phyloP scores from a whole-genome alignment of 2,329 filamentous ascomycete species.

The Aspergillus versicolor region DNA sequence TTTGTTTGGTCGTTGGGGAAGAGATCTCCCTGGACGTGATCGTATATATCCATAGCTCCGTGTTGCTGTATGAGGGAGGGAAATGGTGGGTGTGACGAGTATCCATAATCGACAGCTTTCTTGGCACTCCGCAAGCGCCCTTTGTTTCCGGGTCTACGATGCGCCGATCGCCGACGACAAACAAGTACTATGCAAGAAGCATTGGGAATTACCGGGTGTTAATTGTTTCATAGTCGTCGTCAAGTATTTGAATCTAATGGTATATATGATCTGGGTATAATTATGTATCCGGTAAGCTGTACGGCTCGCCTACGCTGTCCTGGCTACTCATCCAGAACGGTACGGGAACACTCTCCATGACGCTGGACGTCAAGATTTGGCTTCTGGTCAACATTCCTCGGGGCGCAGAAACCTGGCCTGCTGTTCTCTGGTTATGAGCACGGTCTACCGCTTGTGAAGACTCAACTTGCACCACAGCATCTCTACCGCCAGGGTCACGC shows the following conservation, averaged over 20 bases:
- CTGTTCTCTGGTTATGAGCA: conserved; percentile 14
- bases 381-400: conserved; percentile 31
- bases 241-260: background rate
- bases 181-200: background rate
- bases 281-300: conserved; percentile 28
- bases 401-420: conserved; percentile 15
- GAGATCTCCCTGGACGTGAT: conserved; percentile 87
- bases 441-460: conserved; percentile 40
- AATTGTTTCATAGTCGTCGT: background rate
- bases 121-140: conserved; percentile 9
- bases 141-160: conserved; percentile 26
- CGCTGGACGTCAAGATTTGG: conserved; percentile 41
- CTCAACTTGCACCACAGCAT: conserved; percentile 39
- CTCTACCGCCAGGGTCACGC: conserved; percentile 20
- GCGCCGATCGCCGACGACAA: conserved; percentile 23
- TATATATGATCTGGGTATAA: conserved; percentile 6
- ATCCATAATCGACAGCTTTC: conserved; percentile 1
- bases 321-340: conserved; percentile 41
- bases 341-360: conserved; percentile 46
- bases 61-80: conserved; percentile 9
- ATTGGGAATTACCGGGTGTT: background rate
- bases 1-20: conserved; percentile 55
- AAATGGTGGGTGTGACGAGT: conserved; percentile 1
- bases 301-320: conserved; percentile 39
- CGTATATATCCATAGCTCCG: conserved; percentile 84